Evolutionary conservation across 305 asterid genomes (phyloP), one percentile per base, ranked within the genome.

Genomic region (Solanum hybrid): DNA sequence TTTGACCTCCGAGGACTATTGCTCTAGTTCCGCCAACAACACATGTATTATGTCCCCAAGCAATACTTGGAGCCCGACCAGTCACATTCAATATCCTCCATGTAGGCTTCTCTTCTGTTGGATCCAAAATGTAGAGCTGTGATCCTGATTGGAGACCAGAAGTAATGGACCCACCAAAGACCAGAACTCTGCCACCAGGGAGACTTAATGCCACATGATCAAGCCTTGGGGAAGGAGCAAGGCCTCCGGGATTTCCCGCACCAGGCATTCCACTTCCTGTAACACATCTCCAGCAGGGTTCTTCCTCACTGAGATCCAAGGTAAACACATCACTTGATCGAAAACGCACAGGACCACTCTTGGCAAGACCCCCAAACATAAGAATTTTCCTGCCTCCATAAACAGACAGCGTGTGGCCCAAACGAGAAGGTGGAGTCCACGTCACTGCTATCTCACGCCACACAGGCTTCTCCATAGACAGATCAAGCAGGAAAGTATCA

Each of bases 91-190:
- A 90, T 84, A 95, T 92, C 95, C 99, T 95, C 99, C 99, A 96
- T 19, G 98, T 96, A 13, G 98, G 99, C 90, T 94, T 94, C 93
- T 96, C 99, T 91, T 96, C 98, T 4, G 97, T 94, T 32, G 99
- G 99, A 87, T 96, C 99, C 14, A 96, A 94, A 86, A 96, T 93
- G 88, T 95, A 96, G 27, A 96, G 95, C 95, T 95, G 98, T 10
- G 98, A 95, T 31, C 98, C 98, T 3, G 99, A 96, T 93, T 96
- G 99, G 31, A 95, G 98, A 60, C 99, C 98, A 7, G 99, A 96
- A 56, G 24, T 56, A 86, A 96, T 96, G 36, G 98, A 96, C 56
- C 98, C 99, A 86, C 98, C 98, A 86, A 96, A 96, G 34, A 96
- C 95, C 12, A 96, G 90, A 86, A 96, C 94, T 76, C 99, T 94